phyloP scores from a whole-genome alignment of 2,329 filamentous ascomycete genomes.

The Gnomoniopsis sp. region DNA sequence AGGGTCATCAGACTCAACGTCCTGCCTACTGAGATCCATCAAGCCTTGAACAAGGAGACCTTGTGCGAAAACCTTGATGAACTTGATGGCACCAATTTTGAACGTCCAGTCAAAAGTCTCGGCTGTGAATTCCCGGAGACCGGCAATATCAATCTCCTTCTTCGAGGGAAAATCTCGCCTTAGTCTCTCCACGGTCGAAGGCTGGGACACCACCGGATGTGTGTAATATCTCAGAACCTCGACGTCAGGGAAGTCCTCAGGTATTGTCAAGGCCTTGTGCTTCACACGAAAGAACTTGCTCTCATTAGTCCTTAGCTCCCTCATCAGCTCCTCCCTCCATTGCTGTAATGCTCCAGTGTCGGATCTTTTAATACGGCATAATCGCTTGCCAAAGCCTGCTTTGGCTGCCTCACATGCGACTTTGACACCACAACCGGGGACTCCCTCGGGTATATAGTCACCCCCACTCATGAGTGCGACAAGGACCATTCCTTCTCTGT shows the following conservation, averaged over 20 bases:
- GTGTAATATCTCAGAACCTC: constrained; percentile 85
- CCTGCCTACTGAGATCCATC: constrained; percentile 26
- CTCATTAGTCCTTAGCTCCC: constrained; percentile 81
- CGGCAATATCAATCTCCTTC: constrained; percentile 58
- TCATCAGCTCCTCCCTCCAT: constrained; percentile 71
- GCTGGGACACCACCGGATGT: constrained; percentile 74
- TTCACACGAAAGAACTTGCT: constrained; percentile 74
- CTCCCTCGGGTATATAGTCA: constrained; percentile 86
- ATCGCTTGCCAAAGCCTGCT: constrained; percentile 76
- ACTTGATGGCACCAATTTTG: constrained; percentile 75
- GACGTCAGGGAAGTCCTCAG: constrained; percentile 74
- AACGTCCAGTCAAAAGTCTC: constrained; percentile 87
- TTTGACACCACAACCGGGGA: constrained; percentile 83
- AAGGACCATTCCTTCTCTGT: constrained; percentile 86
- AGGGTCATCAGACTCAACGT: constrained; percentile 22
- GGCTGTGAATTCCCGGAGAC: constrained; percentile 69
- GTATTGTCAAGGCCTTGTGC: constrained; percentile 71
- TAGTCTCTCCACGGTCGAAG: constrained; percentile 53
- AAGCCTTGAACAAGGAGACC: constrained; percentile 66
- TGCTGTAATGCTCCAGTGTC: constrained; percentile 56
- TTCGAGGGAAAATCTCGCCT: constrained; percentile 57
- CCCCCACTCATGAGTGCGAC: constrained; percentile 94
- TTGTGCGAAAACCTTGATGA: constrained; percentile 76
- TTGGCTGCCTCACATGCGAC: constrained; percentile 85
- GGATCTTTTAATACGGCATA: constrained; percentile 62